phyloP scores from a whole-genome alignment of 257 asterid genomes.

The Solanum chaucha region DNA sequence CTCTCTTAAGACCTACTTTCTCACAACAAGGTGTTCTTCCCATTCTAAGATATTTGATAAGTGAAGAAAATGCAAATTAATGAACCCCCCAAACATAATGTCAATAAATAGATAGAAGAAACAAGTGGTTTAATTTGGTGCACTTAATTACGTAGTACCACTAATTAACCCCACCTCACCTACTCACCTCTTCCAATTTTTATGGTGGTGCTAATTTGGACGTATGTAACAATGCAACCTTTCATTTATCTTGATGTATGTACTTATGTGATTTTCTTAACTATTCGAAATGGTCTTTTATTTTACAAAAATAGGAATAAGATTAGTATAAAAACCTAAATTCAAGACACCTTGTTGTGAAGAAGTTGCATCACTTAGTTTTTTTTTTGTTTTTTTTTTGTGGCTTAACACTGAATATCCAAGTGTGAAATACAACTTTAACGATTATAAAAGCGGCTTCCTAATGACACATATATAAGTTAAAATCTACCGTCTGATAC shows the following conservation, averaged over 20 bases:
- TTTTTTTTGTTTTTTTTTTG: too few relatives aligned
- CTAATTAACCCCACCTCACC: not conserved
- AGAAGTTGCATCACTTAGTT: too few relatives aligned
- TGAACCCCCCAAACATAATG: not conserved
- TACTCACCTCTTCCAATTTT: not conserved
- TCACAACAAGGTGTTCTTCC: conserved; percentile 93
- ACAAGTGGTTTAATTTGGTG: not conserved
- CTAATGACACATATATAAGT: not conserved
- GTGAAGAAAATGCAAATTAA: not conserved
- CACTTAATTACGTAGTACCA: not conserved
- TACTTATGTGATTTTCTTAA: too few relatives aligned
- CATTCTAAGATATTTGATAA: conserved; percentile 19
- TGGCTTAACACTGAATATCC: too few relatives aligned
- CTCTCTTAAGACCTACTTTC: conserved; percentile 72
- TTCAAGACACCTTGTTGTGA: too few relatives aligned
- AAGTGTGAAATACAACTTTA: too few relatives aligned
- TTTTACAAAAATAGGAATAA: too few relatives aligned
- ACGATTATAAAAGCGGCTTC: not conserved
- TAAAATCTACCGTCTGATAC: not conserved
- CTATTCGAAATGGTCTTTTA: not conserved
- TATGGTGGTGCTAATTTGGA: not conserved
- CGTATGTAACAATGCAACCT: not conserved
- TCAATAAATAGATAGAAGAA: not conserved
- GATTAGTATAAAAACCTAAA: too few relatives aligned
- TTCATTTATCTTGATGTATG: not conserved